phyloP scores from a whole-genome alignment of 768 basidiomycete genomes.

The Symmetrospora coprosmae region DNA sequence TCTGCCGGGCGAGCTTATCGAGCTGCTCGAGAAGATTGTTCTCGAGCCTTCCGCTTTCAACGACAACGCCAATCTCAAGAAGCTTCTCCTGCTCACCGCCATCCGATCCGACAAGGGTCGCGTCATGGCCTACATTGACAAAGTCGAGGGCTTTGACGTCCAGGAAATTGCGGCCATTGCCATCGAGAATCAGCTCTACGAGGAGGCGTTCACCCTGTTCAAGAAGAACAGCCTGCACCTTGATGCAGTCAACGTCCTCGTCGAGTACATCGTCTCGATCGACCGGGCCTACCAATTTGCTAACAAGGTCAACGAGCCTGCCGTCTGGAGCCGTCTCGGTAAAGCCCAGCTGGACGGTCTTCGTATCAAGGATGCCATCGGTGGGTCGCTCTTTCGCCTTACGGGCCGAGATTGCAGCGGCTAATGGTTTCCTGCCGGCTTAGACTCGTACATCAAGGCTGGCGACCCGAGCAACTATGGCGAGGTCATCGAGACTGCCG shows the following conservation, averaged over 20 bases:
- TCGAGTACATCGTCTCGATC: constrained; percentile 94
- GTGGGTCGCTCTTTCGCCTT: constrained; percentile 41
- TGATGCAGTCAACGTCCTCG: constrained; percentile 90
- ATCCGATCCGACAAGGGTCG: constrained; percentile 97
- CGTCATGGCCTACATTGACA: constrained; percentile 95
- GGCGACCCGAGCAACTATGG: constrained; percentile 83
- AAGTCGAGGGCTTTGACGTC: constrained; percentile 85
- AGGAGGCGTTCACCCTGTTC: constrained; percentile 93
- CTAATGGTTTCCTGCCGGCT: background rate
- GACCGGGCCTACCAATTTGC: constrained; percentile 94
- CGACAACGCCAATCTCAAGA: constrained; percentile 93
- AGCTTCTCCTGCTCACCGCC: constrained; percentile 82
- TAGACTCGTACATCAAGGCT: constrained; percentile 95
- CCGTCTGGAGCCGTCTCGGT: constrained; percentile 93
- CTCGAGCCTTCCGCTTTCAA: constrained; percentile 93
- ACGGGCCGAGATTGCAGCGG: background rate
- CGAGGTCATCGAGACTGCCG: constrained; percentile 91
- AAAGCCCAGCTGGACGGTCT: constrained; percentile 97
- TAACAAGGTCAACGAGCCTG: constrained; percentile 86
- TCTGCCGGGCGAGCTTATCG: constrained; percentile 90
- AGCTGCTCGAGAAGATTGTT: constrained; percentile 95
- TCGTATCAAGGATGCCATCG: constrained; percentile 94
- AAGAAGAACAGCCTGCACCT: constrained; percentile 93
- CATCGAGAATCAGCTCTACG: constrained; percentile 83
- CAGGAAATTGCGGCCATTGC: constrained; percentile 93